Conservation (phyloP, 129 eudicot genomes). For the Dittrichia graveolens region DNA sequence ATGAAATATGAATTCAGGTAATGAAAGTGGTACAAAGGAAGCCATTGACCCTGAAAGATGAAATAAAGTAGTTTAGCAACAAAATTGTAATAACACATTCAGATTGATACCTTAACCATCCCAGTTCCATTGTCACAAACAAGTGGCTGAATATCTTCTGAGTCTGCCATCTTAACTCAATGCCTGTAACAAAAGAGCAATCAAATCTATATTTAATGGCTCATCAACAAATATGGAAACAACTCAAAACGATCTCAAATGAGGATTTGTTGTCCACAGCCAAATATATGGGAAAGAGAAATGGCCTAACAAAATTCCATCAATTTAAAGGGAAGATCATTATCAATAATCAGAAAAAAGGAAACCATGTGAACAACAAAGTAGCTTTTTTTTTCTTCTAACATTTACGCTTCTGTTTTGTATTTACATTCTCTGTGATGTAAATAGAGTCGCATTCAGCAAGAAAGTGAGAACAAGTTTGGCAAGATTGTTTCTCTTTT, state of each 20-base stretch:
- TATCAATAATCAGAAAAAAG: slow-evolving; percentile 11
- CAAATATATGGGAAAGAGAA: background rate
- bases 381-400: background rate
- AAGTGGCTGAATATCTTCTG: slow-evolving; percentile 60
- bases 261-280: background rate
- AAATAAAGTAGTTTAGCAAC: slow-evolving; percentile 1
- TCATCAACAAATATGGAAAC: slow-evolving; percentile 5
- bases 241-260: slow-evolving; percentile 1
- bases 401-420: background rate
- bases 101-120: slow-evolving; percentile 55
- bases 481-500: background rate
- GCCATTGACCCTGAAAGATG: background rate
- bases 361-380: slow-evolving; percentile 7
- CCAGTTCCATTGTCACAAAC: slow-evolving; percentile 75
- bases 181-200: background rate
- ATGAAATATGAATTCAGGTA: background rate
- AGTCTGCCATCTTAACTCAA: slow-evolving; percentile 49
- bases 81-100: background rate
- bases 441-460: background rate
- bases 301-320: slow-evolving; percentile 2
- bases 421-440: background rate
- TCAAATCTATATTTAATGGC: background rate
- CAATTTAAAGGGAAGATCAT: slow-evolving; percentile 1
- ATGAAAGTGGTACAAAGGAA: background rate
- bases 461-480: background rate